Base-by-base conservation (phyloP, 129 eudicot genomes). In the Rutidosis leptorrhynchoides region DNA sequence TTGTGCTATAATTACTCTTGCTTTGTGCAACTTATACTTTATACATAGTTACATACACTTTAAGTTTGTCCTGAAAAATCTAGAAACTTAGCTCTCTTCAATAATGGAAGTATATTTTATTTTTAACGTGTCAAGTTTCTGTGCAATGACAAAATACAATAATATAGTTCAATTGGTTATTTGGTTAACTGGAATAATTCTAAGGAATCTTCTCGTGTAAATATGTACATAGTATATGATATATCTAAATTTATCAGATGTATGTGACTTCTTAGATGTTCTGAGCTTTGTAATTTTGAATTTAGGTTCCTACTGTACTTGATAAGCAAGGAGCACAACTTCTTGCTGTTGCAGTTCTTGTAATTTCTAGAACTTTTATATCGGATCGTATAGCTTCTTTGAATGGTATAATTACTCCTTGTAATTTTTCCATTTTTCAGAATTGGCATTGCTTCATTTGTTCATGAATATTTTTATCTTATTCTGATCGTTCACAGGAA, bases 371-470 rank as follows among this genome's bases (percentile, higher is more conserved):
- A 77, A 93, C 99, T 29, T 86, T 83, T 88, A 79, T 93, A 70
- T 88, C 99, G 14, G 99, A 93, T 73, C 96, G 99, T 55, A 93
- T 93, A 67, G 99, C 99, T 46, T 93, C 99, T 78, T 78, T 93
- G 52, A 93, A 93, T 70, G 99, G 99, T 93, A 85, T 65, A 16
- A 54, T 21, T 11, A 40, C 46, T 40, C 46, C 1, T 40, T 40
- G 11, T 2, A 20, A 53, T 58, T 11, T 16, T n/a, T n/a, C 15
- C 15, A 42, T 70, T 15, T 12, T 27, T 28, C 29, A 43, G 1
- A 19, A 60, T 70, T 6, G 12, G 7, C 21, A 40, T 25, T 40
- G 20, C 28, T 68, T 33, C 40, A 26, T 2, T 45, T 42, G 52
- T 23, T 19, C 24, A 12, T 54, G 65, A 30, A 54, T 33, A 66